Conservation (phyloP, 2,329 filamentous ascomycete genomes). For the Ceratocystis cacaofunesta region DNA sequence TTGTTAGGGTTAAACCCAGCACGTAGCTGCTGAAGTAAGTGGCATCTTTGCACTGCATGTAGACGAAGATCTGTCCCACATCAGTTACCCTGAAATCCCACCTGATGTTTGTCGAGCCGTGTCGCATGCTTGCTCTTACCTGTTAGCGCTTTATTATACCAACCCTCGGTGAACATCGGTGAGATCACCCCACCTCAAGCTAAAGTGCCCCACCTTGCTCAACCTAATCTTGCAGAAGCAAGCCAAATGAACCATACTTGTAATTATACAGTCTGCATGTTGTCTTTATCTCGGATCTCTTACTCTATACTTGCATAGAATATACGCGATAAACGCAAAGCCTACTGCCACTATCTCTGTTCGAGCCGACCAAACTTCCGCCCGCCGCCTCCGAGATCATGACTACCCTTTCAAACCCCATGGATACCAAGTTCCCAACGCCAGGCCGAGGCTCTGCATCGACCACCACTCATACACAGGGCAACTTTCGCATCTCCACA, state of each 20-base stretch:
- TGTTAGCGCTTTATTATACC: background rate
- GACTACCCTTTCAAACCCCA: slow-evolving; percentile 20
- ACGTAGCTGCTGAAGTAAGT: background rate
- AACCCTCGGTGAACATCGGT: background rate
- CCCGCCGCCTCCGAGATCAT: background rate
- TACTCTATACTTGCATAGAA: background rate
- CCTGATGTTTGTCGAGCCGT: background rate
- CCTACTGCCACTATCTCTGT: too few relatives aligned
- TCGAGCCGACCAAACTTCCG: background rate
- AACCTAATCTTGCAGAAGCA: too few relatives aligned
- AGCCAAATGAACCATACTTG: too few relatives aligned
- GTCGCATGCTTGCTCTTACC: background rate
- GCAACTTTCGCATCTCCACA: slow-evolving; percentile 59
- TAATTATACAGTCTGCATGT: too few relatives aligned
- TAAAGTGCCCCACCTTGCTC: background rate
- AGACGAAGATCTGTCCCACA: background rate
- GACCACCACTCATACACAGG: slow-evolving; percentile 43
- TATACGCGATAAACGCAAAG: background rate
- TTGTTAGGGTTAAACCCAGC: background rate
- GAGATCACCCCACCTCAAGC: background rate
- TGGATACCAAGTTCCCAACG: slow-evolving; percentile 41
- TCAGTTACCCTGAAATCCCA: background rate
- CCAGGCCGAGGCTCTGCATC: slow-evolving; percentile 35
- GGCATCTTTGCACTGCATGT: background rate
- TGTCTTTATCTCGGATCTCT: too few relatives aligned